Percentiles rank a stretch among this genome's conserved stretches.
These are phyloP conservation scores for Naganishia randhawae DNA, from an alignment of 768 basidiomycete species.

Conservation along the genomic window DNA sequence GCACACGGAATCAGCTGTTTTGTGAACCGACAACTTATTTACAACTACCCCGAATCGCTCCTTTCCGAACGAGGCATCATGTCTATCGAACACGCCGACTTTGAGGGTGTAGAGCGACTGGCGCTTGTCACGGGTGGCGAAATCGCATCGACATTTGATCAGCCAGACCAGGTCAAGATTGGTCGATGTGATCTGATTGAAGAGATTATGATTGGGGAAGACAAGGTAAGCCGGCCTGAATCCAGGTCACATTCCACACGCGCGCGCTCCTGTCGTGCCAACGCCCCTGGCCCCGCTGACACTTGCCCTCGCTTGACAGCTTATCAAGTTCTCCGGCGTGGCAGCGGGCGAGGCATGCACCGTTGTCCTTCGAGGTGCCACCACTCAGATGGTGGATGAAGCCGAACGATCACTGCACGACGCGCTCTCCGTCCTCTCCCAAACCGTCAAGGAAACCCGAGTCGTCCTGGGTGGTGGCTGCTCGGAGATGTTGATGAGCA, in stretches of 20 bases:
- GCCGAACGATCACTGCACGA: conserved; percentile 97
- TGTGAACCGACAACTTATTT: conserved; percentile 96
- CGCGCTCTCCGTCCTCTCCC: conserved; percentile 92
- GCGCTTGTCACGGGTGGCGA: conserved; percentile 97
- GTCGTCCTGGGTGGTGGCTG: conserved; percentile 94
- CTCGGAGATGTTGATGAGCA: conserved; percentile 96
- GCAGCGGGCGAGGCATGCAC: conserved; percentile 97
- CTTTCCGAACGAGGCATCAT: conserved; percentile 92
- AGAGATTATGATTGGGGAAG: conserved; percentile 99
- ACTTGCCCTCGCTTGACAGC: conserved; percentile 53
- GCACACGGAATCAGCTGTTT: conserved; percentile 93
- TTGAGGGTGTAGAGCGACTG: conserved; percentile 94
- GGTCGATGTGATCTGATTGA: conserved; percentile 92
- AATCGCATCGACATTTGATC: conserved; percentile 91
- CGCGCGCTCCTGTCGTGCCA: no score
- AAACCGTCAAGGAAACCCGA: conserved; percentile 95
- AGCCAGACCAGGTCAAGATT: conserved; percentile 85
- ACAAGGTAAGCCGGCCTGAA: conserved; percentile 66
- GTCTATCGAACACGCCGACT: conserved; percentile 97
- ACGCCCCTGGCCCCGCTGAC: no score
- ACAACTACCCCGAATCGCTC: conserved; percentile 97
- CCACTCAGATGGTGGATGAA: conserved; percentile 98
- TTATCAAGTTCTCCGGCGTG: conserved; percentile 99
- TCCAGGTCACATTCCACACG: background rate
- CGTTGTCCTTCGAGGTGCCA: conserved; percentile 93